Percentiles rank a stretch among this genome's conserved stretches.
These are phyloP conservation scores for Phialophora macrospora DNA, from an alignment of 2,329 filamentous ascomycete species.

Conservation along the genomic window DNA sequence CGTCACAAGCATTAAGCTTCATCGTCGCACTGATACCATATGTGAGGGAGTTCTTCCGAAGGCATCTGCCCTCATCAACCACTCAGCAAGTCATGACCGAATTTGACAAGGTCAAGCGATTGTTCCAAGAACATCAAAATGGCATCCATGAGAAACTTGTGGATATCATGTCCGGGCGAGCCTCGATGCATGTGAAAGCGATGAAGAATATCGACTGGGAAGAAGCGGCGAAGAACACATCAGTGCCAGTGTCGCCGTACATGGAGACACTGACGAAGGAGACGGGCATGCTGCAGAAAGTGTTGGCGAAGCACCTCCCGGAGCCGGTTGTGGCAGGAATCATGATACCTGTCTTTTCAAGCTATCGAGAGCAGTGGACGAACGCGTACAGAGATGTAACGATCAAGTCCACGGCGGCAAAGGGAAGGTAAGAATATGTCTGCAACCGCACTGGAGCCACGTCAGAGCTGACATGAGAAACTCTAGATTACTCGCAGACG, in stretches of 20 bases:
- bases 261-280: conserved; percentile 89
- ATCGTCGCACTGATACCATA: conserved; percentile 86
- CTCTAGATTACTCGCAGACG: conserved; percentile 70
- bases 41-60: conserved; percentile 85
- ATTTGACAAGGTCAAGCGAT: conserved; percentile 83
- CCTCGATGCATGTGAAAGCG: conserved; percentile 72
- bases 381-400: conserved; percentile 69
- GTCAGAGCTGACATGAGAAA: conserved; percentile 33
- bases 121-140: conserved; percentile 86
- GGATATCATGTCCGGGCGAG: conserved; percentile 85
- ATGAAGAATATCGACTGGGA: conserved; percentile 81
- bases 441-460: conserved; percentile 30
- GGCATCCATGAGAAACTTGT: conserved; percentile 92
- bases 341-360: conserved; percentile 82
- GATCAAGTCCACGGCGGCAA: conserved; percentile 69
- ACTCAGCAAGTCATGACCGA: conserved; percentile 69
- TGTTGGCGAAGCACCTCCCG: conserved; percentile 79
- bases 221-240: conserved; percentile 48
- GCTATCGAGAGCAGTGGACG: conserved; percentile 79
- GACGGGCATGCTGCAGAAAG: conserved; percentile 80
- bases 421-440: conserved; percentile 66
- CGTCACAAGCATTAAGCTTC: conserved; percentile 86
- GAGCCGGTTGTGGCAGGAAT: conserved; percentile 78
- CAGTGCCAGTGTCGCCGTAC: conserved; percentile 65
- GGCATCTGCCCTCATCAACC: conserved; percentile 63